Percentiles rank a stretch among this genome's conserved stretches.
phyloP scores from a whole-genome alignment of 768 basidiomycete species.

The Terana coerulea region DNA sequence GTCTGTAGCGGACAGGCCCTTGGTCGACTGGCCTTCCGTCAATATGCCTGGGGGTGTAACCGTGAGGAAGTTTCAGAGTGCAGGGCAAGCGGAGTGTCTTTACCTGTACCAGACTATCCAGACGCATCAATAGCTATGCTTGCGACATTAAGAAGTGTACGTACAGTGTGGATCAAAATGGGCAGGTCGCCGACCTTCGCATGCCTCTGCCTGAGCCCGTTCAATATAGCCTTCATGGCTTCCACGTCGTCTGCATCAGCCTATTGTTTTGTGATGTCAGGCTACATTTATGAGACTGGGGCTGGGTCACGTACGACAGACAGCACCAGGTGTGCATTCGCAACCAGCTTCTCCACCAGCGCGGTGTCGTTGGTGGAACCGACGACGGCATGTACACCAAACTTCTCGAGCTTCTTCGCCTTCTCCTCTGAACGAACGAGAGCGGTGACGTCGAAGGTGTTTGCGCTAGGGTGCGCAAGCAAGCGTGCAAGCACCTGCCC shows the following conservation, averaged over 20 bases:
- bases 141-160: neutral
- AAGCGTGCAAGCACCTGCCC: conserved; percentile 48
- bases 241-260: conserved; percentile 43
- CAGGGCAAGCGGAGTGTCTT: conserved; percentile 35
- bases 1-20: conserved; percentile 34
- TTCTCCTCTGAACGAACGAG: conserved; percentile 46
- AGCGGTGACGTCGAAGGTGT: conserved; percentile 40
- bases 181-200: conserved; percentile 40
- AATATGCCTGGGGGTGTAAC: conserved; percentile 19
- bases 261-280: conserved; percentile 18
- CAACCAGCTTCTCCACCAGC: conserved; percentile 35
- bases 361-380: conserved; percentile 29
- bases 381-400: conserved; percentile 19
- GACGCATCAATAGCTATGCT: neutral
- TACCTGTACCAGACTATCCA: neutral
- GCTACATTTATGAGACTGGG: neutral
- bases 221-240: conserved; percentile 43
- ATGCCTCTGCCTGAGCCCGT: conserved; percentile 46
- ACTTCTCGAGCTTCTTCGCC: conserved; percentile 19
- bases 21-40: conserved; percentile 37
- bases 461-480: conserved; percentile 38
- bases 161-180: conserved; percentile 53
- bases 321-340: conserved; percentile 38
- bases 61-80: neutral
- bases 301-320: conserved; percentile 6